Evolutionary conservation across 208 protist species (phyloP), one percentile per base, ranked within the genome.

Genomic region (Acanthamoeba triangularis): DNA sequence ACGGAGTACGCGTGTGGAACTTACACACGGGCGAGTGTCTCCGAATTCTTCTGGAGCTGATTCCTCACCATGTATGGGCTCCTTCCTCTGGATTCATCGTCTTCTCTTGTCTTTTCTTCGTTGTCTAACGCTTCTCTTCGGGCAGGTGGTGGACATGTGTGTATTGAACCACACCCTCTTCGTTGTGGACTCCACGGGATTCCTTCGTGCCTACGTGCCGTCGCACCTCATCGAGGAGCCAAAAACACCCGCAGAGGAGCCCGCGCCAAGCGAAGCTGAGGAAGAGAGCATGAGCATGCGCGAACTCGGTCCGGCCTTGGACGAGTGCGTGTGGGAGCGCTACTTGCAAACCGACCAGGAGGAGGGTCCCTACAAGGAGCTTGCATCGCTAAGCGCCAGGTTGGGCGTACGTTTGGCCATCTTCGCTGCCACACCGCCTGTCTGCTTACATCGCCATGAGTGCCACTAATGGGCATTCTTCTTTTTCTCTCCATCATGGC

Each of bases 91-190:
- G 56, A 0, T 10, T n/a, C 16, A 63, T 28, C 16, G 25, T 28
- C 16, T 10, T 63, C 25, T 63, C 56, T n/a, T 63, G 16, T 0
- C 30, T 28, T 74, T 14, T 74, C 10, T 74, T 74, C 25, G 18
- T 7, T 30, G 61, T 13, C 25, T 74, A 33, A n/a, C 30, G 25
- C 18, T 5, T 74, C 13, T 74, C 44, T 49, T 49, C 44, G 44
- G 44, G n/a, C 25, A 74, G 67, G 67, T 74, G 67, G 67, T 37
- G n/a, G 67, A 74, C 67, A 74, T 74, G 67, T 74, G 67, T 11
- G 67, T 74, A n/a, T 6, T 74, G 67, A 74, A 74, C 67, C 67
- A 74, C 67, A 74, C 67, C 25, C 67, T 74, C 25, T 74, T 74
- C 67, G 30, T 74, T 7, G 67, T 74, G n/a, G 67, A 74, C 67